These are phyloP conservation scores for Diatrype stigma DNA, from an alignment of 2,329 filamentous ascomycete species.

Conservation along the genomic window DNA sequence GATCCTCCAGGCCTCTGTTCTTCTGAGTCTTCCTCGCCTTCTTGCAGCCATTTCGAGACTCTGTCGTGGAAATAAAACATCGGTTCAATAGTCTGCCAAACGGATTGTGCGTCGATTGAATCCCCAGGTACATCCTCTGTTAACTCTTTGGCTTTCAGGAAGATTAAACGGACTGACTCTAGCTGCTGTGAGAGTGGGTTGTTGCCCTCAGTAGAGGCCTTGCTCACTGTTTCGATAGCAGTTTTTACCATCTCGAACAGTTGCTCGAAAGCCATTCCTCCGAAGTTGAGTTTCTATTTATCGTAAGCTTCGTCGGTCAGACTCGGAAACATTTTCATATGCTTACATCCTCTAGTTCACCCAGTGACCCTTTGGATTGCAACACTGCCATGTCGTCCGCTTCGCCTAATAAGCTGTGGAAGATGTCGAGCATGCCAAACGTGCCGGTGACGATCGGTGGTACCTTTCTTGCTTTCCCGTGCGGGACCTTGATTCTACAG, in stretches of 20 bases:
- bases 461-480: constrained; percentile 36
- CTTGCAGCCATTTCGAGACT: constrained; percentile 25
- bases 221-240: constrained; percentile 18
- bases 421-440: constrained; percentile 38
- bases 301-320: too few relatives aligned
- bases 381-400: constrained; percentile 28
- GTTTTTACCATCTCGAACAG: constrained; percentile 25
- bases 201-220: constrained; percentile 12
- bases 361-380: constrained; percentile 24
- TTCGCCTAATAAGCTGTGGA: constrained; percentile 27
- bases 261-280: constrained; percentile 25
- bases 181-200: constrained; percentile 21
- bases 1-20: constrained; percentile 17
- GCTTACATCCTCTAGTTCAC: constrained; percentile 16
- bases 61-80: constrained; percentile 26
- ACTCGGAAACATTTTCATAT: too few relatives aligned
- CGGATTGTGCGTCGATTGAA: constrained; percentile 14
- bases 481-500: constrained; percentile 27
- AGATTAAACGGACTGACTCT: constrained; percentile 22
- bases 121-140: background rate
- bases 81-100: constrained; percentile 28
- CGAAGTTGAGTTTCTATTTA: constrained; percentile 20
- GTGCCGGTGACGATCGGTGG: constrained; percentile 51
- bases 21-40: constrained; percentile 21
- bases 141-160: constrained; percentile 17